Base-by-base conservation (phyloP, 805 yeast species). In the Barnettozyma salicaria region DNA sequence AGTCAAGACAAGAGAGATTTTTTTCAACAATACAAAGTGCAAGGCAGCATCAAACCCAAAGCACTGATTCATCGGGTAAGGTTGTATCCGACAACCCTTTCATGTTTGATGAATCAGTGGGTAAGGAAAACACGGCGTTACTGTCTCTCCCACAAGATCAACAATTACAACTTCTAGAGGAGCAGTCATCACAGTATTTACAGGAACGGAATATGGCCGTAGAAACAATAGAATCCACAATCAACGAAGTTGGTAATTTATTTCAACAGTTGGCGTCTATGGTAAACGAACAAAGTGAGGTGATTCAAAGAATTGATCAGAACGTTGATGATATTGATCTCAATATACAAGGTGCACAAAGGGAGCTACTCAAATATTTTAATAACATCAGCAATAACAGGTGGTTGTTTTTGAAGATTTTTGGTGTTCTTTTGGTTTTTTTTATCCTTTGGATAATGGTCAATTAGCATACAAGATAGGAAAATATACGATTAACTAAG, bases 241-340 rank as follows among this genome's bases (percentile, higher is more conserved):
- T 92, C 43, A 90, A 90, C 54, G 97, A 92, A 60, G 95, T 92
- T 33, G 98, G 98, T 29, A 82, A 84, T 34, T 69, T 92, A 42
- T 92, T 92, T 64, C 90, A 85, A 52, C 98, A 92, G 61, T 69
- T 92, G 50, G 96, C 97, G 5, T 82, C 95, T 1, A 90, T 92
- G 97, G 97, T 92, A 7, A 88, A 85, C 44, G 97, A 92, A 59
- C 98, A 92, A 62, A 90, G 97, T 27, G 98, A 92, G 52, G 84
- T 83, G 12, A 90, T 92, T 40, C 97, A 90, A 60, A 70, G 97
- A 55, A 92, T 92, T 45, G 98, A 92, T 61, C 85, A 79, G 39
- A 89, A 92, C 55, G 95, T 95, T 6, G 96, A 89, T 49, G 97
- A 92, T 53, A 87, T 90, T 37, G 78, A 86, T 51, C 58, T 90